Evolutionary conservation across 2,329 filamentous ascomycete genomes (phyloP).

Genomic region (Arthrobotrys sinensis): DNA sequence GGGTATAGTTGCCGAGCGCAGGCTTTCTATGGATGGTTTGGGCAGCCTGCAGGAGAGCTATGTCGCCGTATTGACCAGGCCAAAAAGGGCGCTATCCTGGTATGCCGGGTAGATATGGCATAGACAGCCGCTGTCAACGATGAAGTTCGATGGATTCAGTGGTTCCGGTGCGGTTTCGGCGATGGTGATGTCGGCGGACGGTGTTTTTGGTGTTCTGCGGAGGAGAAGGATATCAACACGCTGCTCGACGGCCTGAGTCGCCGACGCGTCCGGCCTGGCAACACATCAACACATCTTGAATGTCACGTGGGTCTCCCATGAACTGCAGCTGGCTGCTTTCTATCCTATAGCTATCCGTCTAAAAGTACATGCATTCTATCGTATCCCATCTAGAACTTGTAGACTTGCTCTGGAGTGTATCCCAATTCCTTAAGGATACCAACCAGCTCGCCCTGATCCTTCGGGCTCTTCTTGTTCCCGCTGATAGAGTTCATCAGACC

Average conservation of each 20-base stretch:
- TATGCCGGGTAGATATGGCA: too few species aligned
- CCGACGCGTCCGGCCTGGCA: slow-evolving; percentile 50
- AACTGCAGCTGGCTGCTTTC: not conserved
- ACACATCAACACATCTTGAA: slow-evolving; percentile 38
- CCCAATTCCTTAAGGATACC: slow-evolving; percentile 88
- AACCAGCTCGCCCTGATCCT: slow-evolving; percentile 90
- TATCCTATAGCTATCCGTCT: not conserved
- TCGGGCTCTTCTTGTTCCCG: slow-evolving; percentile 89
- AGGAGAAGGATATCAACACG: slow-evolving; percentile 48
- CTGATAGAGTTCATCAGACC: slow-evolving; percentile 80
- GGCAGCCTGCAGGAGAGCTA: slow-evolving; percentile 52
- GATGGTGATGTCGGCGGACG: slow-evolving; percentile 42
- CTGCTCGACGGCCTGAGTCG: slow-evolving; percentile 38
- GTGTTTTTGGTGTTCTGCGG: slow-evolving; percentile 40
- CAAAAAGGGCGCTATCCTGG: not conserved
- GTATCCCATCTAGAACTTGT: slow-evolving; percentile 43
- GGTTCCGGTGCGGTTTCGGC: slow-evolving; percentile 10
- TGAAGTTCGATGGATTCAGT: slow-evolving; percentile 8
- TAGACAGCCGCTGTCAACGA: not conserved
- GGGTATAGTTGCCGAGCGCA: slow-evolving; percentile 54
- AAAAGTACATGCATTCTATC: slow-evolving; percentile 14
- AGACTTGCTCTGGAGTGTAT: slow-evolving; percentile 69
- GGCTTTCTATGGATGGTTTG: slow-evolving; percentile 14
- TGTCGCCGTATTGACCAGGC: not conserved
- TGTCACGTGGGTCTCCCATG: not conserved